Evolutionary conservation across 1,139 yeast genomes (phyloP), one percentile per base, ranked within the genome.

Genomic region (Pichia sp.): DNA sequence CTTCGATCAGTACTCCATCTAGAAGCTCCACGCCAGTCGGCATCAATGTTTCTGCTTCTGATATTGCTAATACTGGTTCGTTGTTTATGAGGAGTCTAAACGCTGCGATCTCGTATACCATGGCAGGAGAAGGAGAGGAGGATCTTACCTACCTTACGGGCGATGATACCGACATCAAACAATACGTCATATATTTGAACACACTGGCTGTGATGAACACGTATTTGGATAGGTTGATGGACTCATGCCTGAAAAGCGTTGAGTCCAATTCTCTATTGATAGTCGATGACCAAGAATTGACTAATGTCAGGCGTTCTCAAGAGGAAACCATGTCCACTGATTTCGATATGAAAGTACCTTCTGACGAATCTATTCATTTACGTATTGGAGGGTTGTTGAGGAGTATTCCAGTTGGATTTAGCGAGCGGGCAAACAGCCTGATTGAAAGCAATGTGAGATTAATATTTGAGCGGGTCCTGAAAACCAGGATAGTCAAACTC

Each of bases 391-490:
- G 54, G 2, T 59, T 67, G 11, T 49, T 67, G 1, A 40, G 77
- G 69, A 55, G 74, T 69, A 57, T 70, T 70, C 56, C 74, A 64
- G 32, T 79, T 73, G 59, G 64, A 3, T 65, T 84, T 70, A 61
- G 66, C 56, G 62, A 70, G 56, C 65, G 74, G 61, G 62, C 84
- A 2, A 74, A 75, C 45, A 77, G 76, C 51, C 71, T 85, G 10
- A 68, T 85, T 23, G 75, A 71, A 30, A 86, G 82, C 50, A 78
- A 81, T 45, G 68, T 86, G 46, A 78, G 77, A 48, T 74, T 77
- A 29, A 71, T 87, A 15, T 87, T 81, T 66, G 78, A 81, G 54
- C 86, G 81, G 57, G 78, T 82, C 1, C 72, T 86, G 56, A 81
- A 79, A 59, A 71, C 74, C 42, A 80, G 78, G 57, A 63, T 85